Evolutionary conservation across 345 rosid genomes (phyloP), one percentile per base, ranked within the genome.

Genomic region (rapeseed (Brassica napus)): DNA sequence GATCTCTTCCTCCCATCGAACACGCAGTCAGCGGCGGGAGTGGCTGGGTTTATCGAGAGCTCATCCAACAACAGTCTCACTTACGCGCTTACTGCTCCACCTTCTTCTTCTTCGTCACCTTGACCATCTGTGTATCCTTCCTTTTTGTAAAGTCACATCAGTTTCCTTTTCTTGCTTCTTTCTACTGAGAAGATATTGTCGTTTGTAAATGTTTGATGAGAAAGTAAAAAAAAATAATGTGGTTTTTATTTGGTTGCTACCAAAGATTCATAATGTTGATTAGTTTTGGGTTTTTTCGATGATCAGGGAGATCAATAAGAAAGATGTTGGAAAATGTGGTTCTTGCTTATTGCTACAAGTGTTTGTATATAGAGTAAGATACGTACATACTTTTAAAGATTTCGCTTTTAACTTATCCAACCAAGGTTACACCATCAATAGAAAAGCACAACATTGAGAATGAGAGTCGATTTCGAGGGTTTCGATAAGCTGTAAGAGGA

Each of bases 1-100:
- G 99, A 95, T 80, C 92, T 95, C 37, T 93, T 95, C 88, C 93
- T 95, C 52, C 99, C 98, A 47, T 90, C 98, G 57, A 95, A 86
- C 71, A 97, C 92, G 3, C 97, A 95, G 74, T 93, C 97, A 26
- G 93, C 98, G 0, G 98, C 97, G 1, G 1, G 99, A 73, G 93
- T 95, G 76, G 97, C 99, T 28, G 99, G 99, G 79, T 86, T 95
- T 47, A 95, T 95, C 2, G 99, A 95, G 82, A 87, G 73, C 87
- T 88, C 99, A 2, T 87, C 98, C 18, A 89, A 90, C 49, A 87
- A 86, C 49, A 87, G 87, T 68, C 87, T 91, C 54, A 87, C 97
- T 4, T 93, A 91, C 77, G 93, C 98, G 1, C 96, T 95, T 52
- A 81, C 96, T 0, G 99, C 97, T 37, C 90, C 93, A 55, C 85